phyloP scores from a whole-genome alignment of 345 rosid species.

The Odontarrhena argentea region DNA sequence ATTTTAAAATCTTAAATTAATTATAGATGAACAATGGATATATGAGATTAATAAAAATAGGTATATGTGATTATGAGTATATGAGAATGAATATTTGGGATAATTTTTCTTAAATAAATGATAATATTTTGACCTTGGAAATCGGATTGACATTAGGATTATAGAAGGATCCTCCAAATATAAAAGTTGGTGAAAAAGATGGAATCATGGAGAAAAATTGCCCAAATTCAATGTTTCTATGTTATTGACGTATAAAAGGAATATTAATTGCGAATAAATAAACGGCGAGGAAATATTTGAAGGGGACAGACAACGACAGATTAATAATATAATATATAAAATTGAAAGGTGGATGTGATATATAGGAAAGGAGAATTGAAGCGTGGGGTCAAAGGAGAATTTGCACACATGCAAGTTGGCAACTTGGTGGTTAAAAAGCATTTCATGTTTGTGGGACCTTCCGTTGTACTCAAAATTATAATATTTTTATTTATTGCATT shows the following conservation, averaged over 20 bases:
- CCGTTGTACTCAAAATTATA: constrained; percentile 22
- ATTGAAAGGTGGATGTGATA: constrained; percentile 30
- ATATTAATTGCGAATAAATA: not conserved
- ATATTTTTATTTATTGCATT: not conserved
- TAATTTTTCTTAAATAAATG: too few relatives aligned
- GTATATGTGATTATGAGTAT: too few relatives aligned
- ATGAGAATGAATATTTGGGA: too few relatives aligned
- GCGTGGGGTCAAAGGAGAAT: constrained; percentile 42
- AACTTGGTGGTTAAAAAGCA: constrained; percentile 40
- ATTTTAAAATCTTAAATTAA: too few relatives aligned
- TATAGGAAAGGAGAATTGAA: constrained; percentile 9
- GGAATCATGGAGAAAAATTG: constrained; percentile 30
- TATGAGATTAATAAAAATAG: too few relatives aligned
- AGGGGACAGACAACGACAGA: constrained; percentile 27
- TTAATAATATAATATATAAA: constrained; percentile 12
- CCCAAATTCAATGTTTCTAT: constrained; percentile 33
- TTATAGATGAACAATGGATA: too few relatives aligned
- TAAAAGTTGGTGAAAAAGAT: constrained; percentile 11
- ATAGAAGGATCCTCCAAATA: not conserved
- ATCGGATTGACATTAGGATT: constrained; percentile 14
- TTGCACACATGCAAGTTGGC: constrained; percentile 45
- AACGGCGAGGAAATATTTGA: constrained; percentile 20
- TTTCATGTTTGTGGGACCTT: constrained; percentile 40
- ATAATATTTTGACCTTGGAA: not conserved
- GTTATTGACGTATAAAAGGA: constrained; percentile 22